Evolutionary conservation across 2,329 filamentous ascomycete genomes (phyloP).

Genomic region (Zymoseptoria pseudotritici): DNA sequence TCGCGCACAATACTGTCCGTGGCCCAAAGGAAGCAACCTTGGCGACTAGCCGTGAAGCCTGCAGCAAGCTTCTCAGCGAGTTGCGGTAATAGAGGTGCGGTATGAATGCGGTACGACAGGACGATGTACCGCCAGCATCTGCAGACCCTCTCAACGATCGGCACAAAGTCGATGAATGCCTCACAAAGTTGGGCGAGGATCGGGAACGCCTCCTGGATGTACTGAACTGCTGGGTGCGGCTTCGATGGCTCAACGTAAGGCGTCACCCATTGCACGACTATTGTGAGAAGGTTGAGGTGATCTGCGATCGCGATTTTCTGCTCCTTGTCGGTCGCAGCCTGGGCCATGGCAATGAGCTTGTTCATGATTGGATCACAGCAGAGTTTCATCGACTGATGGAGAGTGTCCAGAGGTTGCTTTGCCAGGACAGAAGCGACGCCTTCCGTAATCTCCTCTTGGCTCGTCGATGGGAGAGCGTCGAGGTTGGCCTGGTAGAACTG

Average conservation of each 20-base stretch:
- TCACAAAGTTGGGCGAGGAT: conserved; percentile 79
- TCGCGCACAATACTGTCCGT: conserved; percentile 91
- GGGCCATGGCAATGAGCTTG: conserved; percentile 77
- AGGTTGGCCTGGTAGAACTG: conserved; percentile 86
- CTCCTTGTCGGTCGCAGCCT: conserved; percentile 73
- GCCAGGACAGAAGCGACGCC: conserved; percentile 89
- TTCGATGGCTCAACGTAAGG: conserved; percentile 65
- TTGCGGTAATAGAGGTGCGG: conserved; percentile 72
- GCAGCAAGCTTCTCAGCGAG: conserved; percentile 82
- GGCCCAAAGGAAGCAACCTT: conserved; percentile 98
- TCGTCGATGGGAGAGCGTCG: conserved; percentile 73
- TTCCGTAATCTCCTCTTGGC: conserved; percentile 93
- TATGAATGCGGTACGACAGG: conserved; percentile 85
- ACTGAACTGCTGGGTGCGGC: conserved; percentile 86
- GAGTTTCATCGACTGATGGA: conserved; percentile 78
- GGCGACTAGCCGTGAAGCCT: conserved; percentile 76
- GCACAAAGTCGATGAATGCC: conserved; percentile 75
- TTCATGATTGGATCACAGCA: conserved; percentile 89
- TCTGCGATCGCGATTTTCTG: conserved; percentile 86
- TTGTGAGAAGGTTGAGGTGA: conserved; percentile 83
- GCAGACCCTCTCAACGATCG: conserved; percentile 88
- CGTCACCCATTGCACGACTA: conserved; percentile 72
- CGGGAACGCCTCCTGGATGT: conserved; percentile 90
- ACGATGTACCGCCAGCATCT: conserved; percentile 96
- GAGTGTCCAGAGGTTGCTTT: conserved; percentile 70